Evolutionary conservation across 1,284 basidiomycete genomes (phyloP).

Genomic region (Ganoderma lucidum): DNA sequence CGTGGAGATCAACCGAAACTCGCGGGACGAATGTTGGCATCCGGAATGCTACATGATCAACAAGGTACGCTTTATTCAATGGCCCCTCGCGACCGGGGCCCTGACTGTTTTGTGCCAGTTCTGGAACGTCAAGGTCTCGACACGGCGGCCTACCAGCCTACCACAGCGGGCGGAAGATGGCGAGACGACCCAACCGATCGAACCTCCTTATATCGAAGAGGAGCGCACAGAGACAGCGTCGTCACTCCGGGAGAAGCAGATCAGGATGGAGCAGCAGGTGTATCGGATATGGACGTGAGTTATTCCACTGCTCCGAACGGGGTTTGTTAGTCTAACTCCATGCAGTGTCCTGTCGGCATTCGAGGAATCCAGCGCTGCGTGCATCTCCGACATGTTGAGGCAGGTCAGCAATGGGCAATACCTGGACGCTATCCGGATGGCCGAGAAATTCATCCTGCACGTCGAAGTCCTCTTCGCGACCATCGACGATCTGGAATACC

Average conservation of each 20-base stretch:
- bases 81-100: slow-evolving; percentile 20
- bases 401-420: slow-evolving; percentile 98
- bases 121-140: slow-evolving; percentile 98
- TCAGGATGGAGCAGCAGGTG: slow-evolving; percentile 96
- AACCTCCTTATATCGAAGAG: slow-evolving; percentile 72
- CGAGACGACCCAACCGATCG: slow-evolving; percentile 44
- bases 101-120: slow-evolving; percentile 63
- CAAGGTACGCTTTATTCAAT: slow-evolving; percentile 64
- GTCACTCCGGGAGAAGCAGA: slow-evolving; percentile 92
- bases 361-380: slow-evolving; percentile 98
- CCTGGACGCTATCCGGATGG: slow-evolving; percentile 96
- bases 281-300: slow-evolving; percentile 97
- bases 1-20: slow-evolving; percentile 99
- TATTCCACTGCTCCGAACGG: slow-evolving; percentile 10
- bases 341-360: slow-evolving; percentile 92
- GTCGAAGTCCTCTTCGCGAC: slow-evolving; percentile 98
- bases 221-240: slow-evolving; percentile 82
- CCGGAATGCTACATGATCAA: slow-evolving; percentile 99
- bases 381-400: slow-evolving; percentile 98
- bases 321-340: slow-evolving; percentile 8
- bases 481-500: slow-evolving; percentile 94
- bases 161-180: slow-evolving; percentile 58
- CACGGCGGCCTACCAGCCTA: slow-evolving; percentile 71
- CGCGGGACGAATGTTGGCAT: slow-evolving; percentile 99
- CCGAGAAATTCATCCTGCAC: slow-evolving; percentile 98